Evolutionary conservation across 2,329 filamentous ascomycete genomes (phyloP), one percentile per base, ranked within the genome.

Genomic region (Gyromitra esculenta): DNA sequence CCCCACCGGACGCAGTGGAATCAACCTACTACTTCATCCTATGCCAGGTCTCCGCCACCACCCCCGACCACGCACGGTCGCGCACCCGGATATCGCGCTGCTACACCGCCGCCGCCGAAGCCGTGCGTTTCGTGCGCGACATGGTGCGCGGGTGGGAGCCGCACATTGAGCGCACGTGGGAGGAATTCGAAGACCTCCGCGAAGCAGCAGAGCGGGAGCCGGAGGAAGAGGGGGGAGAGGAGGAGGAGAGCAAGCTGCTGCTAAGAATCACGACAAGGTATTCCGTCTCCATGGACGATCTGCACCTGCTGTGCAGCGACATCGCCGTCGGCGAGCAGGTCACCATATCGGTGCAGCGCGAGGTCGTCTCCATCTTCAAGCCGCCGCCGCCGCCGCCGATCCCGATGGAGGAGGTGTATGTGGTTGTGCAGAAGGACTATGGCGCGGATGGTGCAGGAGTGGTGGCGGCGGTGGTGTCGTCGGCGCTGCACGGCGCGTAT

Each of bases 21-120:
- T 69, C 71, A 48, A 74, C 56, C 15, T 43, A 75, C 35, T 75
- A 75, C 48, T 75, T 70, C 50, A 41, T 75, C 3, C 59, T 70
- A 4, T 75, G 65, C 65, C 72, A 74, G 13, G 57, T 66, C 21
- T 54, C 25, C 18, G 50, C 65, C 45, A 37, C 64, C 8, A 45
- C 56, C 54, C 43, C 25, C 25, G 25, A 31, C 1, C 31, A 41
- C 41, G 25, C 8, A 5, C 70, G 43, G 5, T 18, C 72, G n/a
- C 39, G 39, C 6, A 70, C 65, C 2, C 41, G 41, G 8, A 71
- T 75, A 31, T 15, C 72, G 0, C 72, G 72, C 6, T 75, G 72
- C 48, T 71, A 75, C 72, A 70, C 72, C 18, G 63, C 65, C 1
- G 65, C 65, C 2, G 15, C n/a, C 18, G 72, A 75, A 37, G 72